These are phyloP conservation scores for Rhodotorula paludigena DNA, from an alignment of 768 basidiomycete species.

Conservation along the genomic window DNA sequence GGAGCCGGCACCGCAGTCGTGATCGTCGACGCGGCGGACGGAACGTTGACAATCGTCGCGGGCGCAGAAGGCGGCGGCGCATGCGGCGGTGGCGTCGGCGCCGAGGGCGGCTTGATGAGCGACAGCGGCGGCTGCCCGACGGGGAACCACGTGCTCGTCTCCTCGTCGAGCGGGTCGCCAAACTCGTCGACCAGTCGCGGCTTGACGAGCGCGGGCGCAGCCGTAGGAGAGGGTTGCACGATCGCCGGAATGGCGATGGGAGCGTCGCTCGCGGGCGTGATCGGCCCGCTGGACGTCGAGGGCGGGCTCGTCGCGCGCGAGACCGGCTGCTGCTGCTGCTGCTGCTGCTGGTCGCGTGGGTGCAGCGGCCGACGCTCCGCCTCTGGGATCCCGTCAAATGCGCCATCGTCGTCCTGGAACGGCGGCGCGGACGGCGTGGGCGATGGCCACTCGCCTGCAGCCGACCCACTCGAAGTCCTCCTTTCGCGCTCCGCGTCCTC, in stretches of 20 bases:
- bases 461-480: neutral
- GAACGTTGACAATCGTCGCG: neutral
- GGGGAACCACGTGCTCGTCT: conserved; percentile 33
- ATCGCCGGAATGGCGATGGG: too few species aligned
- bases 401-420: conserved; percentile 25
- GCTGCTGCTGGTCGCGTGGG: too few species aligned
- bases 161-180: conserved; percentile 31
- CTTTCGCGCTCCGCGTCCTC: neutral
- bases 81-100: neutral
- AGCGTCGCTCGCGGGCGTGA: conserved; percentile 20
- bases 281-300: conserved; percentile 10
- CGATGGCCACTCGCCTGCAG: neutral
- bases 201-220: neutral
- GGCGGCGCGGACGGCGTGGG: neutral
- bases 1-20: conserved; percentile 9
- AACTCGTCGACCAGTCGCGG: conserved; percentile 6
- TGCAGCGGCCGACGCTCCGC: neutral
- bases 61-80: neutral
- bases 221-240: too few species aligned
- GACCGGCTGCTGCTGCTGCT: neutral
- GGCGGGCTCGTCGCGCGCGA: conserved; percentile 3
- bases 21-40: neutral
- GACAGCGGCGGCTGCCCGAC: neutral
- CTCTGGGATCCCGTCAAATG: conserved; percentile 19
- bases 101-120: neutral